Conservation (phyloP, 148 eudicot genomes). For the Camellia granthamiana region DNA sequence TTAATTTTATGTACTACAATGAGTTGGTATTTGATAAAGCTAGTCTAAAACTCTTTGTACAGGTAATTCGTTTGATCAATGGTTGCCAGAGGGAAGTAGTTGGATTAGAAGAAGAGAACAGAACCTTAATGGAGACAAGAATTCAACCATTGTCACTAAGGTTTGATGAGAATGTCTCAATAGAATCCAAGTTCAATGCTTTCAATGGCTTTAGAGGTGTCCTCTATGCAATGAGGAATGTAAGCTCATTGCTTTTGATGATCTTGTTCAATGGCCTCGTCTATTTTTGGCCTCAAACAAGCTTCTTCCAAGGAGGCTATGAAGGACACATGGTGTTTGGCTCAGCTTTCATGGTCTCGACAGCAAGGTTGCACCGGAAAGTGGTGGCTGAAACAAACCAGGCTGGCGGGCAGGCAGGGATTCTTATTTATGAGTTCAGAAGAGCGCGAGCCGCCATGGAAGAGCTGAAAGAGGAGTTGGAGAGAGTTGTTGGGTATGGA, state of each 20-base stretch:
- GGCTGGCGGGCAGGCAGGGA: constrained; percentile 23
- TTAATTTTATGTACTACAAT: too few species aligned
- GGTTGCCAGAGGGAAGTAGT: constrained; percentile 44
- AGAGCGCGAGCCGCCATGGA: constrained; percentile 32
- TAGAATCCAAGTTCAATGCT: constrained; percentile 44
- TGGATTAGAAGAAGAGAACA: constrained; percentile 51
- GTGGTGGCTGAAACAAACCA: constrained; percentile 21
- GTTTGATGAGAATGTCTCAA: constrained; percentile 31
- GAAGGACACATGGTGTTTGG: constrained; percentile 37
- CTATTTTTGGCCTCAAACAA: constrained; percentile 31
- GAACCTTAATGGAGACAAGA: constrained; percentile 43
- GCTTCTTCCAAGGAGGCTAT: constrained; percentile 24
- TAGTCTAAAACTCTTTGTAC: constrained; percentile 1
- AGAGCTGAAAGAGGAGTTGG: constrained; percentile 35
- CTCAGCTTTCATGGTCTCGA: constrained; percentile 40
- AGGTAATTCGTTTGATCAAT: constrained; percentile 42
- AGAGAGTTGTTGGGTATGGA: constrained; percentile 25
- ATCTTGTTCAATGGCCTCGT: constrained; percentile 48
- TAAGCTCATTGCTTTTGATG: constrained; percentile 38
- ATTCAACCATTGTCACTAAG: constrained; percentile 35
- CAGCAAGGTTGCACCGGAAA: constrained; percentile 45
- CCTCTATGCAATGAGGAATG: constrained; percentile 41
- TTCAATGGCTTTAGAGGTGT: constrained; percentile 50
- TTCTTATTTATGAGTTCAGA: constrained; percentile 34
- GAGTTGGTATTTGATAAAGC: too few species aligned